A percentile compares a stretch with the other conserved stretches of the same genome.
Evolutionary conservation across 805 yeast genomes (phyloP).

Genomic region (Starmerella floris): DNA sequence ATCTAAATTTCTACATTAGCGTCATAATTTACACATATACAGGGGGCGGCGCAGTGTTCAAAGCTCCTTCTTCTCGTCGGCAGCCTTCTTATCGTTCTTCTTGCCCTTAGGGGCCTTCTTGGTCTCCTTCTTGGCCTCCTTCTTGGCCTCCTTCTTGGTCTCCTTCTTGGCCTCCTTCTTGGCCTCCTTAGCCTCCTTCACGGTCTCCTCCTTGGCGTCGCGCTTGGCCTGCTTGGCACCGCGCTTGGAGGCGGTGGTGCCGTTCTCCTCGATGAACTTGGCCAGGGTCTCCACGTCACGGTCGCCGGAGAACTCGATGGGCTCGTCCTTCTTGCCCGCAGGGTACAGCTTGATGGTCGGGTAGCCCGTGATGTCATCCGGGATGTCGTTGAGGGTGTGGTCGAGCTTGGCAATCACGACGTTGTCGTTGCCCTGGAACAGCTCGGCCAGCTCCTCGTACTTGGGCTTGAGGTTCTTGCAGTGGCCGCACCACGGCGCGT

Average conservation of each 20-base stretch:
- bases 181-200: constrained; percentile 1
- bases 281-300: constrained; percentile 65
- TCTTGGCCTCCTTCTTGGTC: constrained; percentile 5
- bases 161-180: constrained; percentile 12
- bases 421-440: constrained; percentile 41
- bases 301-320: constrained; percentile 51
- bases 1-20: no score
- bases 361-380: constrained; percentile 64
- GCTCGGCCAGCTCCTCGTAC: constrained; percentile 72
- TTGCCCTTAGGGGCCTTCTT: no score
- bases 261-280: constrained; percentile 56
- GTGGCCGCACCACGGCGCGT: constrained; percentile 91
- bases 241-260: constrained; percentile 41
- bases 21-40: not conserved
- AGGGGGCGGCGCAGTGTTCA: no score
- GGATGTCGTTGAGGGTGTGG: constrained; percentile 81
- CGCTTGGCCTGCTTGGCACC: not conserved
- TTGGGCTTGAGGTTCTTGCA: constrained; percentile 82
- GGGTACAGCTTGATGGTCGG: constrained; percentile 89
- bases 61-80: constrained; percentile 3
- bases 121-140: constrained; percentile 3
- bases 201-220: constrained; percentile 4
- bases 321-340: constrained; percentile 60
- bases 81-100: no score
- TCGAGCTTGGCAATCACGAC: constrained; percentile 76